Evolutionary conservation across 768 basidiomycete genomes (phyloP), one percentile per base, ranked within the genome.

Genomic region (Naganishia randhawae): DNA sequence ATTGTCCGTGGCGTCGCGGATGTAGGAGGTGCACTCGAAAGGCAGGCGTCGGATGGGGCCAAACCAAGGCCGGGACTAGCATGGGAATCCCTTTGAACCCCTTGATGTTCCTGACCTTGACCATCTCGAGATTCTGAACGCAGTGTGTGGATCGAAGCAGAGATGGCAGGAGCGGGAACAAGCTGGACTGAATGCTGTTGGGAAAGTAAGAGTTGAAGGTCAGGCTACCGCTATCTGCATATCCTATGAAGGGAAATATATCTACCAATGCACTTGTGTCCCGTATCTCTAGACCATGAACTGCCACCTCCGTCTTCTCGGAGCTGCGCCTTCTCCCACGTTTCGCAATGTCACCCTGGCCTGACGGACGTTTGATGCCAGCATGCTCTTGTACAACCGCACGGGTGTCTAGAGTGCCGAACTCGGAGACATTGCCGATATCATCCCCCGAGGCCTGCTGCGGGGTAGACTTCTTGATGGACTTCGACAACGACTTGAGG

Each of bases 401-500:
- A 22, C 41, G 25, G 8, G 37, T 8, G 17, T 61, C 35, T 16
- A 39, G 8, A 3, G 22, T 22, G 22, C 37, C 57, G 17, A 61
- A 61, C 22, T 41, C 57, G 37, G 57, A 61, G n/a, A 39, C 57
- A 3, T 48, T 22, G 4, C 17, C 10, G 22, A 27, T 25, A 6
- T 41, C 22, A 39, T 25, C 19, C 22, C 25, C 9, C 35, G 57
- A 52, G 2, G 29, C 2, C 22, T 27, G 51, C 25, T 31, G 57
- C 11, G 25, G 22, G 37, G 57, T 25, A 11, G 57, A 61, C 13
- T 27, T 19, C 57, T 61, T 61, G 35, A 61, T 41, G 22, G 57
- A 61, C 39, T 61, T 39, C 2, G 57, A 41, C 35, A 61, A 39
- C 22, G 57, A 61, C 57, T 61, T 61, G 57, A 61, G 57, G 57